phyloP scores from a whole-genome alignment of 2,329 filamentous ascomycete species.

The Colletotrichum tabaci region DNA sequence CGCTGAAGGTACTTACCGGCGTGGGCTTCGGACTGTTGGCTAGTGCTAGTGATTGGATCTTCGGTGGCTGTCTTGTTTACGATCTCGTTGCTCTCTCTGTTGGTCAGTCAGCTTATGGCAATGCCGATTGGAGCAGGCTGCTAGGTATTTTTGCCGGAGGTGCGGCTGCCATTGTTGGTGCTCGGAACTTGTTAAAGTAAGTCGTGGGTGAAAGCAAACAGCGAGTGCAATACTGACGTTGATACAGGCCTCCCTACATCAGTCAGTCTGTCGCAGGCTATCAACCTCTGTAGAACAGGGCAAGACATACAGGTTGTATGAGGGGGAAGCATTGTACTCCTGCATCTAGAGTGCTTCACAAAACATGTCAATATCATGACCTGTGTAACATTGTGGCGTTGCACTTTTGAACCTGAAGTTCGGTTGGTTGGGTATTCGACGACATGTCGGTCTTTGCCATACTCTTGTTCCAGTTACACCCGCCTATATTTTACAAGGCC shows the following conservation, averaged over 20 bases:
- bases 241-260: constrained; percentile 16
- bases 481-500: not conserved
- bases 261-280: constrained; percentile 4
- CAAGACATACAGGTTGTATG: too few species aligned
- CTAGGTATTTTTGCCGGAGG: constrained; percentile 66
- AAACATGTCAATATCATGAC: not conserved
- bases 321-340: not conserved
- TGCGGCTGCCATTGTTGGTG: constrained; percentile 66
- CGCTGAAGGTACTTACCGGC: constrained; percentile 67
- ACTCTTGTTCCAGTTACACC: not conserved
- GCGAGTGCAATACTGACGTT: not conserved
- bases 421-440: not conserved
- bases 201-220: not conserved
- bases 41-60: constrained; percentile 70
- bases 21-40: constrained; percentile 66
- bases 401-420: not conserved
- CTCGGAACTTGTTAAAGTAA: constrained; percentile 67
- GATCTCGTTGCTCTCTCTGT: constrained; percentile 68
- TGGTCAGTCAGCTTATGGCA: constrained; percentile 63
- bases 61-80: constrained; percentile 72
- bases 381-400: too few species aligned
- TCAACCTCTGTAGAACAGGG: not conserved
- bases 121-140: constrained; percentile 64
- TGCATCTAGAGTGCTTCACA: not conserved
- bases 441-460: not conserved